A percentile compares a stretch with the other conserved stretches of the same genome.
phyloP scores from a whole-genome alignment of 2,329 filamentous ascomycete genomes.

The Penicillium glabrum region DNA sequence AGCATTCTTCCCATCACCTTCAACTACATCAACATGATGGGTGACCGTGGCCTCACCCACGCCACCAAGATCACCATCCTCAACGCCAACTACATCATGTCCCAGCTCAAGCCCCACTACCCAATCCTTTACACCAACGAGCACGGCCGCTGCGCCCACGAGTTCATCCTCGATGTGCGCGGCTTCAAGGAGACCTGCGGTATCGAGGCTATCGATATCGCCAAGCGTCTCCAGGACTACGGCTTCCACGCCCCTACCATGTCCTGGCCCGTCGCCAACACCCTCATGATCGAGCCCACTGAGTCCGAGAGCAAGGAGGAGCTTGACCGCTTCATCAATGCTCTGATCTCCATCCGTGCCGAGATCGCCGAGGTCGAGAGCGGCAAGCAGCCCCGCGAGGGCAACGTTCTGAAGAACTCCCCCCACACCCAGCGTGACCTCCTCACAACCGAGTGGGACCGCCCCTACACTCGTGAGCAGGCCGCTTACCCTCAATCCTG shows the following conservation, averaged over 20 bases:
- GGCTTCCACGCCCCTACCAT: slow-evolving; percentile 97
- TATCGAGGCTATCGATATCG: slow-evolving; percentile 89
- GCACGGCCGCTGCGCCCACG: slow-evolving; percentile 86
- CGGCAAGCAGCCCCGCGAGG: slow-evolving; percentile 69
- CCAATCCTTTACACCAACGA: slow-evolving; percentile 91
- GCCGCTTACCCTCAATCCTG: slow-evolving; percentile 84
- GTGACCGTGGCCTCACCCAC: slow-evolving; percentile 74
- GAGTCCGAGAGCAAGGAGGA: slow-evolving; percentile 91
- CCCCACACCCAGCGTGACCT: slow-evolving; percentile 85
- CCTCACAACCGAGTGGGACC: slow-evolving; percentile 72
- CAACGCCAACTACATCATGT: slow-evolving; percentile 95
- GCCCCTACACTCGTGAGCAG: slow-evolving; percentile 76
- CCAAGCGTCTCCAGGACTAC: slow-evolving; percentile 95
- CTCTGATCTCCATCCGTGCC: slow-evolving; percentile 78
- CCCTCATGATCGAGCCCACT: slow-evolving; percentile 96
- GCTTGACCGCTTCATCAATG: slow-evolving; percentile 89
- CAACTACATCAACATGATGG: slow-evolving; percentile 96
- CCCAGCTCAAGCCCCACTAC: slow-evolving; percentile 81
- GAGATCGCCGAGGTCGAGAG: slow-evolving; percentile 85
- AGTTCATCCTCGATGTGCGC: slow-evolving; percentile 91
- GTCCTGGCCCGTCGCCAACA: slow-evolving; percentile 94
- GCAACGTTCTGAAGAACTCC: slow-evolving; percentile 84
- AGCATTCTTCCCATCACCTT: slow-evolving; percentile 93
- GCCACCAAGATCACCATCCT: slow-evolving; percentile 91
- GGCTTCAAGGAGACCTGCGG: slow-evolving; percentile 80